Base-by-base conservation (phyloP, 2,329 filamentous ascomycete species). In the Ophiostoma sp. region DNA sequence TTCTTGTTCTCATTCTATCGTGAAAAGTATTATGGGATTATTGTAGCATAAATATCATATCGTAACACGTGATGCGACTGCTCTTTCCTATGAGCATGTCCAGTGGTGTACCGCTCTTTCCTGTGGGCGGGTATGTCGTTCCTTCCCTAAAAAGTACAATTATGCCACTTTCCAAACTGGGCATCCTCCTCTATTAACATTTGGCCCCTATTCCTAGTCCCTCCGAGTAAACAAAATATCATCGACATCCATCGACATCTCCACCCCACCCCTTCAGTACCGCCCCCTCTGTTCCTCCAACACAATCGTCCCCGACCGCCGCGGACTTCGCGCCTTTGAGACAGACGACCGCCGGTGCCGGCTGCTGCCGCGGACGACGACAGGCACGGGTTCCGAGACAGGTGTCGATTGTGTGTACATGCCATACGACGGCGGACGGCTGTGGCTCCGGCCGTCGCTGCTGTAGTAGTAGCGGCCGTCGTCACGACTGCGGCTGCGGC, bases 311-410 rank as follows among this genome's bases (percentile, higher is more conserved):
- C 63, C 25, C 7, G 73, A 72, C 33, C 55, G 42, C 22, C 73
- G 66, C 6, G 73, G 71, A 50, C 71, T 72, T n/a, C 70, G 70
- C 3, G 63, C 28, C 48, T 59, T 68, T 3, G 70, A 72, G 9
- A 48, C 12, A 4, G 64, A 69, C 17, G 57, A 45, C 7, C 48
- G 45, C 19, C 59, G 57, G 2, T 55, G 55, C 28, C 59, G 36
- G 68, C 71, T 69, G 48, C 52, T 36, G 48, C 70, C 64, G 2
- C 71, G 68, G 22, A 75, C 71, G 11, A 73, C 71, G 15, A 75
- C 74, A 8, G 69, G 71, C 59, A 68, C 73, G 1, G 73, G 63
- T 22, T 72, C 45, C 17, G 63, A 55, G n/a, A 74, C 61, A 7
- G 63, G 55, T 0, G 42, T 63, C 39, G 73, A 69, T 52, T 52